Evolutionary conservation across 495 filamentous ascomycete genomes (phyloP), one percentile per base, ranked within the genome.

Genomic region (Penicillium robsamsonii): DNA sequence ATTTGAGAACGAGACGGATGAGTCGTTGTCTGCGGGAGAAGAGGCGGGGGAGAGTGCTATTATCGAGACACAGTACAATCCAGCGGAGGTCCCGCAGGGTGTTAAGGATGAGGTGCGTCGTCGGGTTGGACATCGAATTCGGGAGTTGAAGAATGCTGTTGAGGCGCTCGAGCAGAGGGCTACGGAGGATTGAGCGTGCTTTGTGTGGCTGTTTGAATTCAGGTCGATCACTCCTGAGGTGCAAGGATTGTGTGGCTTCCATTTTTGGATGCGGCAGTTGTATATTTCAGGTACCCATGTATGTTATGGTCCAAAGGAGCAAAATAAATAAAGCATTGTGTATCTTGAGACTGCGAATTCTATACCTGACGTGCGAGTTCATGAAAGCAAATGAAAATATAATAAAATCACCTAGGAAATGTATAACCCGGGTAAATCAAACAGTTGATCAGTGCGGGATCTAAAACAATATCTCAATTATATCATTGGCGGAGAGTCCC

Each of bases 121-220:
- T 61, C 63, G 75, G 55, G 70, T 78, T 55, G 74, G 67, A 38
- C 73, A 75, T 62, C 54, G 74, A 62, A 54, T 78, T 37, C 42
- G 74, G 56, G 75, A 78, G 70, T 66, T 78, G 67, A 60, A 61
- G 61, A 73, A 60, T 69, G 75, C 73, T 17, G 70, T 78, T 53
- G 68, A 70, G 69, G 44, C 53, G 25, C 62, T 78, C 59, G 75
- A 78, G 65, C 68, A 70, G 62, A 72, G 66, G 67, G 73, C 69
- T 44, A 61, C 65, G 50, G 64, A 49, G 35, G 71, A 78, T 54
- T 74, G 35, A 63, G 25, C 17, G 29, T 25, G 13, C 45, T 13
- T 13, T 29, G 10, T 12, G 31, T 33, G 30, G 29, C n/a, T 18
- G 7, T 2, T 31, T 18, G 20, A 27, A 25, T 4, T 33, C 3